Evolutionary conservation across 2,329 filamentous ascomycete genomes (phyloP).

Genomic region (Cladosporium cucumerinum): DNA sequence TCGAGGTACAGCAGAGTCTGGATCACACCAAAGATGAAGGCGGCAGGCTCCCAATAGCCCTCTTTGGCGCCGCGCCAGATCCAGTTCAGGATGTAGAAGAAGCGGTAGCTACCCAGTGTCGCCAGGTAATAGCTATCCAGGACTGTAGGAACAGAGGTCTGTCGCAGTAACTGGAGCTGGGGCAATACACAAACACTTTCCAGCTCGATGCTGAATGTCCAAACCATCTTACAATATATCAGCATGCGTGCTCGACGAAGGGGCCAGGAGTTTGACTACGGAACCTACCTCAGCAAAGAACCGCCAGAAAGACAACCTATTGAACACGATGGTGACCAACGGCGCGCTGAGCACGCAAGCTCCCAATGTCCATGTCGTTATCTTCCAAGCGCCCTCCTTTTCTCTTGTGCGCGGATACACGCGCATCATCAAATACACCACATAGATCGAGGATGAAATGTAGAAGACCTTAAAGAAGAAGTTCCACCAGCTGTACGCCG

Average conservation of each 20-base stretch:
- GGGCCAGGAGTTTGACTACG: background rate
- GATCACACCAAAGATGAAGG: conserved; percentile 80
- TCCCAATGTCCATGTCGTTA: conserved; percentile 67
- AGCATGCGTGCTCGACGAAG: background rate
- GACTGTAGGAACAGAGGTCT: conserved; percentile 93
- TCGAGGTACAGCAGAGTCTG: conserved; percentile 89
- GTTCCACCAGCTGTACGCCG: conserved; percentile 58
- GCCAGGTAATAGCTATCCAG: conserved; percentile 96
- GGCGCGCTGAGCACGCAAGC: conserved; percentile 68
- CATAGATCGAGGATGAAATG: conserved; percentile 78
- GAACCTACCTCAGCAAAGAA: conserved; percentile 32
- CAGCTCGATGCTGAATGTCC: conserved; percentile 86
- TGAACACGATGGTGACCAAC: conserved; percentile 68
- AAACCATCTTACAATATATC: conserved; percentile 59
- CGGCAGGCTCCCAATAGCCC: conserved; percentile 58
- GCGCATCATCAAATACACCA: conserved; percentile 81
- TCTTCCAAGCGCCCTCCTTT: conserved; percentile 88
- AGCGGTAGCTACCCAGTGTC: conserved; percentile 81
- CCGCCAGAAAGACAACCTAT: conserved; percentile 31
- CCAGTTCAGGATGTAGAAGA: conserved; percentile 90
- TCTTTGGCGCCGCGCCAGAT: conserved; percentile 56
- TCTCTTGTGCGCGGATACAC: conserved; percentile 84
- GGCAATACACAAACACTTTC: conserved; percentile 89
- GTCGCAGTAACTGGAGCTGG: conserved; percentile 84
- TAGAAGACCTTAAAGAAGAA: conserved; percentile 83